Base-by-base conservation (phyloP, 208 protist genomes). In the Trypanosoma rangeli region DNA sequence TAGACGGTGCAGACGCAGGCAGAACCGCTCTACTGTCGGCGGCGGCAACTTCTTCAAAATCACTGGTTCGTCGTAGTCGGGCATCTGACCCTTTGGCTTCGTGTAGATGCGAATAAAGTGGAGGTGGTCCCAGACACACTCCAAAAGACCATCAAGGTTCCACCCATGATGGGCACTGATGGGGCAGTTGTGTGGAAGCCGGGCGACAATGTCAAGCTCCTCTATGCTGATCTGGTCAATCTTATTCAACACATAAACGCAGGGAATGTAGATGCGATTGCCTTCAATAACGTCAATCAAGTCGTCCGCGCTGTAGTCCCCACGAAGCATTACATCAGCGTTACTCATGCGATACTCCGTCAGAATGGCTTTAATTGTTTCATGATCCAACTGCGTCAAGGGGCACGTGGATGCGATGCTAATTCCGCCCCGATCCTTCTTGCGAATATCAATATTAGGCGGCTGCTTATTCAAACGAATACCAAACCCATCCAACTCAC, bases 141-240 rank as follows among this genome's bases (percentile, higher is more conserved):
- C 98, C n/a, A 99, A 84, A 13, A 99, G 75, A 20, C 93, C 97
- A 68, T 99, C 98, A 26, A 99, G 80, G 82, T 99, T 99, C 98
- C 98, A 99, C 48, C 87, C 84, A 65, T 98, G 92, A 71, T 99
- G 93, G 5, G 96, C 97, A 33, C 87, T 98, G 79, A 99, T 98
- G 46, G 97, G 97, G 74, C 97, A 98, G 85, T 97, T 98, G 85
- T 99, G 95, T 46, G 98, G 97, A 12, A 99, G 87, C 28, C 94
- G 90, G 59, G 95, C 78, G 55, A 99, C 87, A 64, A 99, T 93
- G 61, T 99, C 97, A 39, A 99, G 94, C 78, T 98, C 95, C 81
- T 99, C 97, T 53, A 99, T 98, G 29, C 89, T 97, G 66, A 99
- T 97, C 82, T 99, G 97, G 79, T 99, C 98, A 75, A 99, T 99